Base-by-base conservation (phyloP, 2,329 filamentous ascomycete species). In the Metarhizium rileyi region DNA sequence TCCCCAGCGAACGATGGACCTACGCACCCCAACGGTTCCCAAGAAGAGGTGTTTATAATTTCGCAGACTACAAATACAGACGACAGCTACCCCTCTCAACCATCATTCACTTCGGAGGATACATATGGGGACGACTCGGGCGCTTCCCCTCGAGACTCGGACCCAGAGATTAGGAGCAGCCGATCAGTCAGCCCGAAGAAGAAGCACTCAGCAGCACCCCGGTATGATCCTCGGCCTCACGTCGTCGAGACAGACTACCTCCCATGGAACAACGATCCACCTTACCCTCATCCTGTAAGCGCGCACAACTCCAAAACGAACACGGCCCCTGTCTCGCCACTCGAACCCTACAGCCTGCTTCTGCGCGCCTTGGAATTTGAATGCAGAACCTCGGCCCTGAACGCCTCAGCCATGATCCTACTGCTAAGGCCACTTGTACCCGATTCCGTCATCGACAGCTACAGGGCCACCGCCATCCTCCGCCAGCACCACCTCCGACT, bases 401-500 rank as follows among this genome's bases (percentile, higher is more conserved):
- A 80, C 53, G 78, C 80, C 0, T 75, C 80, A 0, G 76, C 78
- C 26, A 83, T 84, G 56, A 62, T 84, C 5, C 70, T 84, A 3
- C 70, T 84, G 0, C 67, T 84, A 0, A 72, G 73, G 36, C 79
- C 80, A 0, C 70, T 84, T 0, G 66, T 84, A 1, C 76, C 79
- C 0, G 66, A 73, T 1, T 66, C 68, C 8, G 66, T 80, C 18
- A 77, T 84, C 33, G 78, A 83, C 56, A 57, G 66, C 10, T 66
- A 77, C 52, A 78, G 79, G 54, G 78, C 79, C 2, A 65, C 68
- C 4, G 76, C 76, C 12, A 74, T 84, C 25, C 62, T 84, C 1
- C 70, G 75, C 8, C 78, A 83, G 52, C 78, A 83, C 47, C 80
- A 84, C 56, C 65, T 69, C 5, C 77, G 81, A 0, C 73, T 84